Evolutionary conservation across 2,329 filamentous ascomycete species (phyloP).

Genomic region (Pseudonectria buxi): DNA sequence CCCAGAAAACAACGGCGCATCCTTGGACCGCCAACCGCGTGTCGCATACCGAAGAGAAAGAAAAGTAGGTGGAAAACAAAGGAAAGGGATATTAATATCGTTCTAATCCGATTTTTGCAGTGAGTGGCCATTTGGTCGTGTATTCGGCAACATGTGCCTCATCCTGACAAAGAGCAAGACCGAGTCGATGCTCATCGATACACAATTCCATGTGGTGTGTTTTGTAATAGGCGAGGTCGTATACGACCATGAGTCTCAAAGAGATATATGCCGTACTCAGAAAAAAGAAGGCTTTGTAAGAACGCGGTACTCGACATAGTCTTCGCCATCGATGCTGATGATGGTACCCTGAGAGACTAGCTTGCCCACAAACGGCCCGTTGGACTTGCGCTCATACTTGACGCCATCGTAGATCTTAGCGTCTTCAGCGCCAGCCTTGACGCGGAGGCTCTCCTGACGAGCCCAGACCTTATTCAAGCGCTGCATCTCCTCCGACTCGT

Average conservation of each 20-base stretch:
- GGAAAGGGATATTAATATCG: too few relatives aligned
- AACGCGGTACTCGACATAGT: slow-evolving; percentile 61
- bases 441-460: slow-evolving; percentile 42
- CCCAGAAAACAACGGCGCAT: not conserved
- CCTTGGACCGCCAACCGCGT: too few relatives aligned
- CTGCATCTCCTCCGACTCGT: slow-evolving; percentile 42
- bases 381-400: slow-evolving; percentile 57
- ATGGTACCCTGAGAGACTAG: slow-evolving; percentile 56
- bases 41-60: too few relatives aligned
- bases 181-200: too few relatives aligned
- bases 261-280: slow-evolving; percentile 21
- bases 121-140: too few relatives aligned
- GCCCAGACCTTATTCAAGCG: slow-evolving; percentile 51
- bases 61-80: not conserved
- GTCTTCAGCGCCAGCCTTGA: slow-evolving; percentile 39
- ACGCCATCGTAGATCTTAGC: slow-evolving; percentile 52
- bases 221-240: too few relatives aligned
- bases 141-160: not conserved
- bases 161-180: not conserved
- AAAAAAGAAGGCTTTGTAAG: slow-evolving; percentile 59
- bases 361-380: slow-evolving; percentile 55
- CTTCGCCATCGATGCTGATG: slow-evolving; percentile 59
- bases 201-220: too few relatives aligned
- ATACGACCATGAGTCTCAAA: not conserved
- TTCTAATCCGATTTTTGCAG: too few relatives aligned